Evolutionary conservation across 2,329 filamentous ascomycete species (phyloP), one percentile per base, ranked within the genome.

Genomic region (Fusarium redolens): DNA sequence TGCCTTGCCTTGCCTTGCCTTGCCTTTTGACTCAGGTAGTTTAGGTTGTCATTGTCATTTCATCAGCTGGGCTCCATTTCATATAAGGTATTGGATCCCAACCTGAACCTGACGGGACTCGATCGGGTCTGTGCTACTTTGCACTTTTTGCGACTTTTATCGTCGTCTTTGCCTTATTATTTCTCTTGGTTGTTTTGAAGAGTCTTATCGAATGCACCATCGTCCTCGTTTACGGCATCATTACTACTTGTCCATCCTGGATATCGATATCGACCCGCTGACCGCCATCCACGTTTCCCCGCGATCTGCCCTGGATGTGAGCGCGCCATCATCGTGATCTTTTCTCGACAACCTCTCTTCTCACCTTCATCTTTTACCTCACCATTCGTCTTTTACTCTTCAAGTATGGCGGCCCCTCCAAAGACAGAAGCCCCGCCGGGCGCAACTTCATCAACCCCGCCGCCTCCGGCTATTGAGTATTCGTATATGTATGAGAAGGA

Each of bases 401-500:
- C 47, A 61, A 70, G 38, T 62, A 79, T 79, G 78, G 75, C 76
- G 62, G 70, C 76, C 44, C 64, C 78, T 58, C 63, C 78, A 50
- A 75, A 72, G 52, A 69, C 68, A 56, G 73, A 76, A 40, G 64
- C 71, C 65, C 70, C 76, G 59, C 65, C 71, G 11, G 75, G 75
- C 65, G 66, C 66, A 40, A 66, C 61, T 30, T 62, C 75, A 58
- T 68, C 76, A 44, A 71, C 63, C 60, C 73, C 66, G 72, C 78
- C 73, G 59, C 74, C 80, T 40, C 75, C 73, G 56, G 66, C 73
- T 31, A 76, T 82, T 63, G 77, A 81, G 61, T 94, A 93, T 83
- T 89, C 89, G 54, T 91, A 92, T 79, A 86, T 95, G 77, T 93
- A 93, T 77, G 87, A 90, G 72, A 82, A 84, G 40, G 86, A 93